Evolutionary conservation across 1,139 yeast species (phyloP), one percentile per base, ranked within the genome.

Genomic region (Yamadazyma dushanensis): DNA sequence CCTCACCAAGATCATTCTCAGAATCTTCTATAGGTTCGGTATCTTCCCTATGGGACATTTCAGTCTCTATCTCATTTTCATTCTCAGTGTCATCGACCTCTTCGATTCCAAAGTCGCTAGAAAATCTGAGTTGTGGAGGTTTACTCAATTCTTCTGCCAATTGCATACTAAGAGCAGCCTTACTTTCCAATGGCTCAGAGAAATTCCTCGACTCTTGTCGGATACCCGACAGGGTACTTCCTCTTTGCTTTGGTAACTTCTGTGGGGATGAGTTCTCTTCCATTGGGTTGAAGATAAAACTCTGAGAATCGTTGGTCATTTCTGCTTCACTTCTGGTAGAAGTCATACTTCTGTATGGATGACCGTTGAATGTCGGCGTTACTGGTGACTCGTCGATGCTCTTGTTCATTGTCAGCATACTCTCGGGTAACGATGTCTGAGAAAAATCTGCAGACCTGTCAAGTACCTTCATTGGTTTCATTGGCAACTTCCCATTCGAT

Each of bases 401-500:
- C 10, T 27, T 24, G 19, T 30, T 33, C 8, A 32, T 24, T 3
- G 38, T 42, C 16, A 36, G 21, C 5, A 34, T 32, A 8, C 38
- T 29, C 16, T 44, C 47, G 13, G 40, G 46, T 9, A 47, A 25
- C 3, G 45, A 39, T 4, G 51, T 37, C 25, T 44, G 43, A 7
- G 51, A 47, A 5, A 38, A 23, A 26, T 43, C 42, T 4, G 41
- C 38, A 7, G 48, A 41, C 33, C 51, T 39, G 22, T 44, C 44
- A 56, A 68, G 51, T 5, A 64, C 62, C 35, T 54, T 61, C 75
- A 70, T 69, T 8, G 71, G 73, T 44, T 70, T 70, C 52, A 56
- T 44, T 1, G 75, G 75, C 16, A 69, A 55, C 37, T 61, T 59
- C 2, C 76, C 76, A 48, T 68, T 66, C 6, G 70, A 57, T 2